These are phyloP conservation scores for Pascua sp. DNA, from an alignment of 1,284 basidiomycete genomes.

Conservation along the genomic window DNA sequence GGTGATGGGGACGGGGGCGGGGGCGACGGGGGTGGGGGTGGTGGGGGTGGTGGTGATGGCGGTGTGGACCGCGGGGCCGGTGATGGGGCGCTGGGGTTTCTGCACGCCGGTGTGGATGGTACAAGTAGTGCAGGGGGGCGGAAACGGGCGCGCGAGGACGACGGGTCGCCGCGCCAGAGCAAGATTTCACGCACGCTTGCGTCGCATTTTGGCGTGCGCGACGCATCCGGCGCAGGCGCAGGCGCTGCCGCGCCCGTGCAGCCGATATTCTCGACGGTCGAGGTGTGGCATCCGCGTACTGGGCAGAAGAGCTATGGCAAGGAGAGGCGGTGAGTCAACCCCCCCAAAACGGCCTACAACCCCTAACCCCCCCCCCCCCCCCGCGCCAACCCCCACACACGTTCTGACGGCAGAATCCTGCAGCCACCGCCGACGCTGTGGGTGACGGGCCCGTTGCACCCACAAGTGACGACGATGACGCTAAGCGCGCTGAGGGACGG, in stretches of 20 bases:
- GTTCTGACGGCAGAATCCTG: constrained; percentile 31
- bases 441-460: constrained; percentile 29
- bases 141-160: not conserved
- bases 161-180: constrained; percentile 9
- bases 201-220: constrained; percentile 5
- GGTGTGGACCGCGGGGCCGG: not conserved
- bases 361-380: too few species aligned
- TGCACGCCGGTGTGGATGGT: not conserved
- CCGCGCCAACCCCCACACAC: too few species aligned
- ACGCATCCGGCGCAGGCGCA: not conserved
- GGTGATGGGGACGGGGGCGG: not conserved
- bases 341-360: too few species aligned
- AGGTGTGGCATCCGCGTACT: constrained; percentile 43
- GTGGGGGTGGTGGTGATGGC: not conserved
- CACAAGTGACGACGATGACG: constrained; percentile 19
- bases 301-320: constrained; percentile 46
- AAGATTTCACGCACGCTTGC: constrained; percentile 10
- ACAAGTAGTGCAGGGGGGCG: not conserved
- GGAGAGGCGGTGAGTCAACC: constrained; percentile 34
- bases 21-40: not conserved
- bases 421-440: constrained; percentile 42
- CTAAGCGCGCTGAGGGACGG: constrained; percentile 6
- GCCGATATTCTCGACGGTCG: constrained; percentile 22
- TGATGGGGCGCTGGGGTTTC: not conserved
- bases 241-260: not conserved